phyloP scores from a whole-genome alignment of 2,329 filamentous ascomycete species.

The Huntiella decipiens region DNA sequence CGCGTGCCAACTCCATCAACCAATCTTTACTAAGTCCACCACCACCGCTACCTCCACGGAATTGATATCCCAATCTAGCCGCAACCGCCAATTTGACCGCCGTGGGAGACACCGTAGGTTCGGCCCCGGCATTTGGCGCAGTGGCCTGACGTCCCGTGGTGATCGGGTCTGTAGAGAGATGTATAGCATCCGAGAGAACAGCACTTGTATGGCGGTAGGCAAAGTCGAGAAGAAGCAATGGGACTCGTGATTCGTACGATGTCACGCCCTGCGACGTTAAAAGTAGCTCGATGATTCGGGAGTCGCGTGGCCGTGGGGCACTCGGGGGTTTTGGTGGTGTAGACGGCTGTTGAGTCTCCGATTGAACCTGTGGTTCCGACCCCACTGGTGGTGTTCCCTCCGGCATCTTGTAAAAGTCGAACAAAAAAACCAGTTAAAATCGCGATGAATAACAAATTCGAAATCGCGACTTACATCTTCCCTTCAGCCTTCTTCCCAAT shows the following conservation, averaged over 20 bases:
- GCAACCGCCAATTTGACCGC: constrained; percentile 57
- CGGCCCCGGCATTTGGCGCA: constrained; percentile 26
- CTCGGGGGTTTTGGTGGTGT: constrained; percentile 19
- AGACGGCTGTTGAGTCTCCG: constrained; percentile 9
- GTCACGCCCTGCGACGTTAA: constrained; percentile 62
- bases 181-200: constrained; percentile 51
- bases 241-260: constrained; percentile 64
- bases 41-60: constrained; percentile 34
- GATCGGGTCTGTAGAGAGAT: constrained; percentile 51
- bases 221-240: constrained; percentile 67
- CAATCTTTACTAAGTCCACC: constrained; percentile 52
- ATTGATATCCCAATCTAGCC: constrained; percentile 49
- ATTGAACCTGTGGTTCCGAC: not conserved
- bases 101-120: constrained; percentile 42
- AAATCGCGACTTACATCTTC: too few relatives aligned
- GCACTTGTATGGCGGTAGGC: constrained; percentile 64
- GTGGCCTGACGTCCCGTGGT: constrained; percentile 31
- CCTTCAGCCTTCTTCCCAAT: too few relatives aligned
- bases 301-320: constrained; percentile 51
- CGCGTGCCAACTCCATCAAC: constrained; percentile 52
- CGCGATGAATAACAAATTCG: too few relatives aligned
- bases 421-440: too few relatives aligned
- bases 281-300: constrained; percentile 60
- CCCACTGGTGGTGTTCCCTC: too few relatives aligned
- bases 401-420: too few relatives aligned